Conservation (phyloP, 345 rosid genomes). For the Moringa oleifera region DNA sequence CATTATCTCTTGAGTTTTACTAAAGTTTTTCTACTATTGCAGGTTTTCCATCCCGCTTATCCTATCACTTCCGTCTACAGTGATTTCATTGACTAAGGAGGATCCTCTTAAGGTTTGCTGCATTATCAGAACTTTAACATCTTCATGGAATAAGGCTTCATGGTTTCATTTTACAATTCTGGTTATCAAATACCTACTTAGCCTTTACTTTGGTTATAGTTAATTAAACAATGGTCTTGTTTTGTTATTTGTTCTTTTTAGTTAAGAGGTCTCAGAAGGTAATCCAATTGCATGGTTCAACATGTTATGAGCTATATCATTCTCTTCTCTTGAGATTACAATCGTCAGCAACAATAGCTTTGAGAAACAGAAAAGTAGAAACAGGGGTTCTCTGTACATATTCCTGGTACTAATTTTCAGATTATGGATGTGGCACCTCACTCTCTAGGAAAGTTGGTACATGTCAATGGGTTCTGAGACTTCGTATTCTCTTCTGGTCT, state of each 20-base stretch:
- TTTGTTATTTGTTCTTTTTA: not conserved
- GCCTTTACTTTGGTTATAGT: not conserved
- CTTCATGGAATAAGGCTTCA: not conserved
- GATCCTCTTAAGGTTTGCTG: slow-evolving; percentile 60
- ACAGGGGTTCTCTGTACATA: not conserved
- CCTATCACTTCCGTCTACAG: slow-evolving; percentile 75
- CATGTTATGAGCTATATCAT: not conserved
- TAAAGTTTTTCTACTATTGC: slow-evolving; percentile 22
- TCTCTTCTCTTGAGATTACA: not conserved
- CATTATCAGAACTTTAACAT: slow-evolving; percentile 1
- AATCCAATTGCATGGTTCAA: not conserved
- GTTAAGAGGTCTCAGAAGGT: not conserved
- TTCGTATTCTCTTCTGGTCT: not conserved
- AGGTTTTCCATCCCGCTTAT: slow-evolving; percentile 83
- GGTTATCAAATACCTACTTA: not conserved
- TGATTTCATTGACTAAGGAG: slow-evolving; percentile 73
- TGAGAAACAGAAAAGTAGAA: not conserved
- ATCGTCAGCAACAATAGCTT: not conserved
- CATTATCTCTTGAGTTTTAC: not conserved
- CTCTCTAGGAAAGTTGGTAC: not conserved
- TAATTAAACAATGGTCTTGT: not conserved
- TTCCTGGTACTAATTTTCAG: not conserved
- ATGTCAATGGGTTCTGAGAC: not conserved
- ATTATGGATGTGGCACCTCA: not conserved
- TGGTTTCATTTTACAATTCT: not conserved